Evolutionary conservation across 768 basidiomycete genomes (phyloP).

Genomic region (Podaxis sp.): DNA sequence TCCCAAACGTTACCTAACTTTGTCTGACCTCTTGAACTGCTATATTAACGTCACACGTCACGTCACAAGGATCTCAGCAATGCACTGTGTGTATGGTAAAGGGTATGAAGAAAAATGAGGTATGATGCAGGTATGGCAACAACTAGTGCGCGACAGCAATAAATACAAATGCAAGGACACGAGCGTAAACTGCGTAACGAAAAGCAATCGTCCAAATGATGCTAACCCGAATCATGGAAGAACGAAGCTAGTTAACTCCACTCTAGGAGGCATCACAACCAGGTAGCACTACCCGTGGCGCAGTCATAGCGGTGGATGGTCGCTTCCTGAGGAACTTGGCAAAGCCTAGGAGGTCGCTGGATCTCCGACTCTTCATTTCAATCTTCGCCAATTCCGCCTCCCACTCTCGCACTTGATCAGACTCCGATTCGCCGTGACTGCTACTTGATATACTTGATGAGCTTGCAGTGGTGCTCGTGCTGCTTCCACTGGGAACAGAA

Average conservation of each 20-base stretch:
- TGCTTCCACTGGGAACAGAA: slow-evolving; percentile 33
- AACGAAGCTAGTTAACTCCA: slow-evolving; percentile 5
- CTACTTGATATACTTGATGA: slow-evolving; percentile 29
- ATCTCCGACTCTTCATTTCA: slow-evolving; percentile 57
- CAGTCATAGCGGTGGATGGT: slow-evolving; percentile 21
- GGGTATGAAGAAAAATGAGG: slow-evolving; percentile 7
- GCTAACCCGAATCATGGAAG: slow-evolving; percentile 8
- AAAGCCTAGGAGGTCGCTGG: slow-evolving; percentile 49
- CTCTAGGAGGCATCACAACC: slow-evolving; percentile 17
- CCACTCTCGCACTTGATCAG: slow-evolving; percentile 61
- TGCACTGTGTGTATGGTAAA: not conserved
- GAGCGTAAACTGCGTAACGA: not conserved
- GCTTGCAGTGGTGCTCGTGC: slow-evolving; percentile 33
- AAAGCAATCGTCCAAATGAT: slow-evolving; percentile 11
- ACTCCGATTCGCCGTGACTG: slow-evolving; percentile 15
- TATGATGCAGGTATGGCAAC: slow-evolving; percentile 10
- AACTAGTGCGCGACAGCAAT: slow-evolving; percentile 3
- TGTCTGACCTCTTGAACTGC: not conserved
- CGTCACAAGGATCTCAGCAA: not conserved
- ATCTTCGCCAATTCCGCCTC: slow-evolving; percentile 76
- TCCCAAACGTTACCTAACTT: not conserved
- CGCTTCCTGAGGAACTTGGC: slow-evolving; percentile 37
- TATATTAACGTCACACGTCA: slow-evolving; percentile 1
- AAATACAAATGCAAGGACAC: slow-evolving; percentile 11
- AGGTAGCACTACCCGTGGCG: slow-evolving; percentile 18